Base-by-base conservation (phyloP, 1,284 basidiomycete species). In the Ceratobasidium sp. region DNA sequence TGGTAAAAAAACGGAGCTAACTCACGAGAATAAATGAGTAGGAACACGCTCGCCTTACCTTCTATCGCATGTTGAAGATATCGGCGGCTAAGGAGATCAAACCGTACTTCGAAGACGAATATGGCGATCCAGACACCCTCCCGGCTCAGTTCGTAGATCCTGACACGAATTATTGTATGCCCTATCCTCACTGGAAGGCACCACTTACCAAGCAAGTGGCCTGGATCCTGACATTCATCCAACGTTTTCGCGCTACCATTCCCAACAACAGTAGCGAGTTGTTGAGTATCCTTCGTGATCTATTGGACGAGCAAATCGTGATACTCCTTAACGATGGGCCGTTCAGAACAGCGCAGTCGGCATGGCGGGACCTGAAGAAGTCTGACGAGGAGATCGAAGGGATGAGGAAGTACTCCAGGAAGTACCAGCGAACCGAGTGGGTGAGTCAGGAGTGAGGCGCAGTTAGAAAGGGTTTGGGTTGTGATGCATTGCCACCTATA, bases 121-220 rank as follows among this genome's bases (percentile, higher is more conserved):
- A 51, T 53, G 66, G 49, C n/a, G 66, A 51, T 3, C 70, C 70
- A 7, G 70, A 73, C 56, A 61, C 55, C 6, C 70, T 73, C 13
- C 70, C 56, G 4, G 42, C 18, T 10, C 40, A 61, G 9, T 61
- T 73, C 39, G 44, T 42, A 3, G 58, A 73, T 39, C 70, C 70
- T 33, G 44, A 61, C n/a, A 60, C 70, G 1, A 23, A 23, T 1
- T 73, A 61, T 63, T 70, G 68, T n/a, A 49, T 40, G 15, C 68
- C 68, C 15, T 56, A 70, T 23, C 68, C 68, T 18, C 68, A 73
- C 56, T 73, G 70, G 70, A 46, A 51, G n/a, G 39, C 12, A 10
- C 10, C 28, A 23, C 70, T 73, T 28, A 28, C 56, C 5, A 61
- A 61, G 26, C 70, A 73, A 28, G 12, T 49, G 1, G 58, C 70